Conservation (phyloP, 768 basidiomycete species). For the Pluteus cervinus region DNA sequence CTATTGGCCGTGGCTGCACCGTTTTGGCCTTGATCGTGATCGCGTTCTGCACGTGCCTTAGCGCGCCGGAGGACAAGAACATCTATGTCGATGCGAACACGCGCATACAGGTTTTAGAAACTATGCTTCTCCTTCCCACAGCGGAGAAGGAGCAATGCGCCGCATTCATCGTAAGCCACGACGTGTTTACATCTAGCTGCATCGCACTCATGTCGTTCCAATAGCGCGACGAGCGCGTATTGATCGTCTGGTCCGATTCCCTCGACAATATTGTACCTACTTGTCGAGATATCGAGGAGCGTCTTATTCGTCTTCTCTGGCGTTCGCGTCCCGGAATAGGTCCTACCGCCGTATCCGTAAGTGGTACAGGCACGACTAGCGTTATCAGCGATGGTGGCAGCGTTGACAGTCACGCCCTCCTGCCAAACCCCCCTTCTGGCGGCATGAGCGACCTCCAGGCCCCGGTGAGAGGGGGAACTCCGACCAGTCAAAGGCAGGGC, state of each 20-base stretch:
- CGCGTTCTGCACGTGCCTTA: constrained; percentile 16
- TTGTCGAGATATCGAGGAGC: constrained; percentile 68
- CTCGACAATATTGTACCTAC: constrained; percentile 73
- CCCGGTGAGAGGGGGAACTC: constrained; percentile 4
- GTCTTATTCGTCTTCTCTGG: constrained; percentile 82
- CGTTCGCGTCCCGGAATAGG: too few species aligned
- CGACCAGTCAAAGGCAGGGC: constrained; percentile 1
- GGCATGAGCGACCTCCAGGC: too few species aligned
- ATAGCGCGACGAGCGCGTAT: constrained; percentile 76
- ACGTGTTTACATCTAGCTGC: neutral
- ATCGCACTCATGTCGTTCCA: neutral
- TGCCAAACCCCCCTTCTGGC: neutral
- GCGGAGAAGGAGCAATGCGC: constrained; percentile 86
- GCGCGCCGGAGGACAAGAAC: constrained; percentile 47
- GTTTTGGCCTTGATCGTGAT: too few species aligned
- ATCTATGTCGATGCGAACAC: constrained; percentile 78
- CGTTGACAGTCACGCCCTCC: constrained; percentile 2
- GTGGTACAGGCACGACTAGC: constrained; percentile 9
- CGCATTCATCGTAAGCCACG: constrained; percentile 69
- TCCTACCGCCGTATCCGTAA: constrained; percentile 12
- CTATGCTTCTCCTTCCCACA: constrained; percentile 67
- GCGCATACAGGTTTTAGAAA: constrained; percentile 80
- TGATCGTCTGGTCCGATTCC: constrained; percentile 81
- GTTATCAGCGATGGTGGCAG: constrained; percentile 6
- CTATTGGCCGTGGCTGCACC: too few species aligned